Evolutionary conservation across 192 early-diverging fungal genomes (phyloP).

Genomic region (Rhizoclosmatium sp.): DNA sequence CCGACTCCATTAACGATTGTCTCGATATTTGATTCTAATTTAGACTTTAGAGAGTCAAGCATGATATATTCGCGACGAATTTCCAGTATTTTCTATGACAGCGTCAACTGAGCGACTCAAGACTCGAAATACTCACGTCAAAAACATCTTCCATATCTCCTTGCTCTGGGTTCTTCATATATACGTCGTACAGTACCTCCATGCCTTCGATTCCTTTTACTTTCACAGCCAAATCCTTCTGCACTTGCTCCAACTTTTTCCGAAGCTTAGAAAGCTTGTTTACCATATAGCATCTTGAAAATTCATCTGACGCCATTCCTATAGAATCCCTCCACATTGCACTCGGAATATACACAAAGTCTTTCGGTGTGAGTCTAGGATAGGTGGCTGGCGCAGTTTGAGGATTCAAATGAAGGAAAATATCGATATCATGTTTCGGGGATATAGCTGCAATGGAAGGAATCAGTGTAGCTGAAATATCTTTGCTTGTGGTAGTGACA

Average conservation of each 20-base stretch:
- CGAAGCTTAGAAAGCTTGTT: slow-evolving; percentile 71
- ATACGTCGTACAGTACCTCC: slow-evolving; percentile 56
- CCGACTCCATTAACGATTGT: slow-evolving; percentile 69
- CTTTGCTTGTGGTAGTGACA: neutral
- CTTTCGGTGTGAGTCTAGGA: slow-evolving; percentile 20
- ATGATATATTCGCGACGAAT: slow-evolving; percentile 59
- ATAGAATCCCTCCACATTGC: slow-evolving; percentile 52
- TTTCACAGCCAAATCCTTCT: slow-evolving; percentile 57
- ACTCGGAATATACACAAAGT: slow-evolving; percentile 47
- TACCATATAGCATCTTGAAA: slow-evolving; percentile 65
- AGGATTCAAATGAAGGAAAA: slow-evolving; percentile 25
- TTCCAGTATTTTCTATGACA: slow-evolving; percentile 60
- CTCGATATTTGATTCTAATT: slow-evolving; percentile 67
- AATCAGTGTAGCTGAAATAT: slow-evolving; percentile 42
- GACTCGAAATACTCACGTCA: slow-evolving; percentile 48
- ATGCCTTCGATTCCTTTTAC: slow-evolving; percentile 62
- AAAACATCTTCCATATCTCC: slow-evolving; percentile 70
- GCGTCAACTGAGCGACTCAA: neutral
- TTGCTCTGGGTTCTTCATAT: slow-evolving; percentile 53
- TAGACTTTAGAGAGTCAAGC: slow-evolving; percentile 51
- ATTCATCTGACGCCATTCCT: slow-evolving; percentile 65
- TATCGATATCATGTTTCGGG: slow-evolving; percentile 57
- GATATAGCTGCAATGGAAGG: slow-evolving; percentile 57
- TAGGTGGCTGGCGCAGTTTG: slow-evolving; percentile 24
- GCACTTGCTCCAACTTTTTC: slow-evolving; percentile 56